Evolutionary conservation across 345 rosid species (phyloP).

Genomic region (Boechera stricta): DNA sequence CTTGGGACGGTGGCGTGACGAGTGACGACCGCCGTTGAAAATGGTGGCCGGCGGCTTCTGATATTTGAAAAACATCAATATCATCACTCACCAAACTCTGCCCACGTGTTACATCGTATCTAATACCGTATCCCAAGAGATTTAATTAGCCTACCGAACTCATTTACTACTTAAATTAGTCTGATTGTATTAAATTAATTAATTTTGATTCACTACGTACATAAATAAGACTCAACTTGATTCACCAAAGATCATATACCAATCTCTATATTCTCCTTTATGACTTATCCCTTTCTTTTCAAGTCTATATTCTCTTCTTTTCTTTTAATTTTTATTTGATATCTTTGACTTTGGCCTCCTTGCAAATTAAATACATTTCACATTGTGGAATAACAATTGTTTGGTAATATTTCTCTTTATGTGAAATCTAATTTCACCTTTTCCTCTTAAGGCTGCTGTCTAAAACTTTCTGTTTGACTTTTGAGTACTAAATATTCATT

Average conservation of each 20-base stretch:
- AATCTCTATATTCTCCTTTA: conserved; percentile 18
- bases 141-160: conserved; percentile 38
- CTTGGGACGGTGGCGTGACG: conserved; percentile 37
- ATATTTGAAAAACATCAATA: conserved; percentile 18
- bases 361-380: conserved; percentile 34
- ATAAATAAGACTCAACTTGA: conserved; percentile 38
- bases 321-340: conserved; percentile 16
- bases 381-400: conserved; percentile 18
- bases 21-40: conserved; percentile 43
- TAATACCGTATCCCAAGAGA: conserved; percentile 37
- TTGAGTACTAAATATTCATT: conserved; percentile 14
- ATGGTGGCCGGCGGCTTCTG: conserved; percentile 54
- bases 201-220: conserved; percentile 32
- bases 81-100: conserved; percentile 40
- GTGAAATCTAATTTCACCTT: conserved; percentile 18
- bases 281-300: conserved; percentile 32
- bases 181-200: conserved; percentile 19
- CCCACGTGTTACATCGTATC: conserved; percentile 52
- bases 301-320: conserved; percentile 32
- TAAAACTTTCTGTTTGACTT: conserved; percentile 32
- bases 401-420: conserved; percentile 22
- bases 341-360: conserved; percentile 37
- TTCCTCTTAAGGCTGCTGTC: conserved; percentile 29
- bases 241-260: conserved; percentile 28
- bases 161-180: conserved; percentile 20